phyloP scores from a whole-genome alignment of 2,329 filamentous ascomycete genomes.

The Chaetomiaceae sp. region DNA sequence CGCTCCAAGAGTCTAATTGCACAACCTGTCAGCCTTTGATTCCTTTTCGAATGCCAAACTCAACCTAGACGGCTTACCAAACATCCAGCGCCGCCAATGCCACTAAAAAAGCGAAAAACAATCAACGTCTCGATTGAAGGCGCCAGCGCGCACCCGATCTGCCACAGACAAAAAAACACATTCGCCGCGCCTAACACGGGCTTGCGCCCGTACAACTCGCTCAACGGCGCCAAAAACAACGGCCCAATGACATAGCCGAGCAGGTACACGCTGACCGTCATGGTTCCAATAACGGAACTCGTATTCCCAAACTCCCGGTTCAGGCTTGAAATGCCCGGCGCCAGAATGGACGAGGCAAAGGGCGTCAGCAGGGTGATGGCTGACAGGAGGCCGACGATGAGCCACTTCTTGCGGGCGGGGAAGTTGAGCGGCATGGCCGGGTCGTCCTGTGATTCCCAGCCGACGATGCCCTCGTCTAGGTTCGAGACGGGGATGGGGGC shows the following conservation, averaged over 20 bases:
- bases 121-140: conserved; percentile 51
- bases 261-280: conserved; percentile 59
- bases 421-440: conserved; percentile 58
- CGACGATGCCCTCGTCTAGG: conserved; percentile 51
- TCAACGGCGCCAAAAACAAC: conserved; percentile 53
- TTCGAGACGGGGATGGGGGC: conserved; percentile 45
- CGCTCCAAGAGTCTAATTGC: conserved; percentile 45
- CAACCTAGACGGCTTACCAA: conserved; percentile 33
- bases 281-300: conserved; percentile 42
- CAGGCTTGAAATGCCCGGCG: conserved; percentile 44
- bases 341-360: conserved; percentile 58
- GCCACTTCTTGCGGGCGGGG: conserved; percentile 51
- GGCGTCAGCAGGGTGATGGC: conserved; percentile 62
- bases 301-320: conserved; percentile 43
- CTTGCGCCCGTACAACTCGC: conserved; percentile 61
- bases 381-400: conserved; percentile 51
- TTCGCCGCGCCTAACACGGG: conserved; percentile 54
- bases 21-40: background rate
- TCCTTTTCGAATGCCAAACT: too few species aligned
- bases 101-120: conserved; percentile 55
- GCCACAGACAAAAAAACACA: conserved; percentile 57
- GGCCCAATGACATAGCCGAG: conserved; percentile 57
- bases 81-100: conserved; percentile 53
- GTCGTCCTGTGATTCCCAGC: conserved; percentile 57
- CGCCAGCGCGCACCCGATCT: conserved; percentile 60